Conservation (phyloP, 2,329 filamentous ascomycete genomes). For the Phaeosphaeriaceae sp. region DNA sequence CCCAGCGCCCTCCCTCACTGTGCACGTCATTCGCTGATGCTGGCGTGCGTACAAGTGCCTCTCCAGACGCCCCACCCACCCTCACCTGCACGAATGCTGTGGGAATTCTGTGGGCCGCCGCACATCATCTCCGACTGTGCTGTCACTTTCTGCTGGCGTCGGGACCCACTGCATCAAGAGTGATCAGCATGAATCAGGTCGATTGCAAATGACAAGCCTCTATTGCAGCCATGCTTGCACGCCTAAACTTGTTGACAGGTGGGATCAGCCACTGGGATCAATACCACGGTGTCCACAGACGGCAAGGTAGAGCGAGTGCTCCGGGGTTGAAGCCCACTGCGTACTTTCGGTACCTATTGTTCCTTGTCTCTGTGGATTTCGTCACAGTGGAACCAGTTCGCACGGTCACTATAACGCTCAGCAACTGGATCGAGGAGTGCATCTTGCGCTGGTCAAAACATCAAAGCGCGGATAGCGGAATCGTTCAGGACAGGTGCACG, state of each 20-base stretch:
- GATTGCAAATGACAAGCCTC: conserved; percentile 19
- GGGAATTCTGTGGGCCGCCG: conserved; percentile 17
- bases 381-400: conserved; percentile 26
- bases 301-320: conserved; percentile 27
- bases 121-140: conserved; percentile 26
- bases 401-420: conserved; percentile 24
- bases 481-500: conserved; percentile 38
- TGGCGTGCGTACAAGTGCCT: conserved; percentile 18
- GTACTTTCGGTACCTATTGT: conserved; percentile 20
- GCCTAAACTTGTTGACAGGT: conserved; percentile 32
- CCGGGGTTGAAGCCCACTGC: conserved; percentile 14
- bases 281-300: conserved; percentile 25
- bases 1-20: conserved; percentile 13
- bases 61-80: conserved; percentile 26
- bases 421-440: conserved; percentile 27
- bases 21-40: conserved; percentile 22
- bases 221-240: conserved; percentile 19
- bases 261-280: conserved; percentile 42
- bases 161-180: conserved; percentile 39
- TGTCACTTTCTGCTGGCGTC: conserved; percentile 22
- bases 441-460: conserved; percentile 28
- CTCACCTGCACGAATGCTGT: conserved; percentile 23
- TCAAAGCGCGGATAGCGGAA: conserved; percentile 43
- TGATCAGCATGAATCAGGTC: conserved; percentile 31
- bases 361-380: conserved; percentile 15